Conservation (phyloP, 108 stramenopile genomes). For the Cyclostephanos invisitatus region DNA sequence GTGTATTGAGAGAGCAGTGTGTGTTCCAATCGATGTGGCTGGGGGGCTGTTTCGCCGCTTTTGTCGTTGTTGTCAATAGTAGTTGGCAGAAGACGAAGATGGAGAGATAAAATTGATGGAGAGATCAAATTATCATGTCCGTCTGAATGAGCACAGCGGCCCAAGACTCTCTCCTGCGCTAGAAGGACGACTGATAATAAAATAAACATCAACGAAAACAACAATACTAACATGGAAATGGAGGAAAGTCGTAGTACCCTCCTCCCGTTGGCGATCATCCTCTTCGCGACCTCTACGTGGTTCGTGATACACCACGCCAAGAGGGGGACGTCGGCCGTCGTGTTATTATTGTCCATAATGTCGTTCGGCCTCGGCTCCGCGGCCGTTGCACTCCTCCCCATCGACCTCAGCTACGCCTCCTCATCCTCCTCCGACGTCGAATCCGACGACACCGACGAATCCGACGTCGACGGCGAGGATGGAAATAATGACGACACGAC, state of each 20-base stretch:
- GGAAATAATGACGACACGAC: background rate
- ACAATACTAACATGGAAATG: too few relatives aligned
- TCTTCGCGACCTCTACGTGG: conserved; percentile 41
- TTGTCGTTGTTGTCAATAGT: too few relatives aligned
- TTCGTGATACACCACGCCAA: conserved; percentile 56
- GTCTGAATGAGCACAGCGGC: too few relatives aligned
- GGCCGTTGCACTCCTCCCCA: conserved; percentile 50
- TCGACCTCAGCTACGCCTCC: conserved; percentile 54
- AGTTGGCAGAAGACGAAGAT: too few relatives aligned
- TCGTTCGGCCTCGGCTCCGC: conserved; percentile 49
- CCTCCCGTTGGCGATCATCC: conserved; percentile 22
- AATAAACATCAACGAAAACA: too few relatives aligned
- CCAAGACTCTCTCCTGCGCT: too few relatives aligned
- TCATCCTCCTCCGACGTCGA: background rate
- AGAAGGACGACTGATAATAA: too few relatives aligned
- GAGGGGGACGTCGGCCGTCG: conserved; percentile 33
- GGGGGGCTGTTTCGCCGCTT: too few relatives aligned
- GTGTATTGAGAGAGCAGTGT: too few relatives aligned
- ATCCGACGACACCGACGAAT: background rate
- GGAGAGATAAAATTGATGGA: too few relatives aligned
- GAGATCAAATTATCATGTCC: too few relatives aligned
- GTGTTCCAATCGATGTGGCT: too few relatives aligned
- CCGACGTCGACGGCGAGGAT: conserved; percentile 4
- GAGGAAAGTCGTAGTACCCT: background rate
- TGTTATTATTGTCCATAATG: conserved; percentile 31